Evolutionary conservation across 352 stramenopile genomes (phyloP).

Genomic region (Phytophthora macrochlamydospora): DNA sequence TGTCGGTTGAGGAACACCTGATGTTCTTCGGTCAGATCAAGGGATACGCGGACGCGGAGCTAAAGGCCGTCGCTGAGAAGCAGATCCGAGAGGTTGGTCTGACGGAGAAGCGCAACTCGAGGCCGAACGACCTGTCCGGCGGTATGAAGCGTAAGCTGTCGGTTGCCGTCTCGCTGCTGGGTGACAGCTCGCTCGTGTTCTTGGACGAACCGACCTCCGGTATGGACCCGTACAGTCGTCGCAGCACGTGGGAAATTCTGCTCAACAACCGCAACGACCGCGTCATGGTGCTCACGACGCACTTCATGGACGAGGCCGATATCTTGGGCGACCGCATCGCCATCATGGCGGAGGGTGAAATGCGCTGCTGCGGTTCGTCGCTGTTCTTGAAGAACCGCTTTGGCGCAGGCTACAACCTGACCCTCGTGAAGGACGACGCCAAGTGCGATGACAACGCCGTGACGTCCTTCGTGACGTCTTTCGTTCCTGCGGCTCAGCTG

Average conservation of each 20-base stretch:
- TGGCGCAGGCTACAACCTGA: slow-evolving; percentile 68
- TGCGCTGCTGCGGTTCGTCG: slow-evolving; percentile 65
- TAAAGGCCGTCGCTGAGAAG: slow-evolving; percentile 29
- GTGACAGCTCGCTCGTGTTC: slow-evolving; percentile 78
- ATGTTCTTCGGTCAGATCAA: slow-evolving; percentile 68
- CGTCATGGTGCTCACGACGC: slow-evolving; percentile 88
- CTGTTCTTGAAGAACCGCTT: slow-evolving; percentile 78
- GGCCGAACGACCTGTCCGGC: slow-evolving; percentile 59
- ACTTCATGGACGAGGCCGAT: slow-evolving; percentile 94
- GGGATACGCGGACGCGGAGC: slow-evolving; percentile 36
- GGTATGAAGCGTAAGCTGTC: slow-evolving; percentile 93
- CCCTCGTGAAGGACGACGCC: slow-evolving; percentile 52
- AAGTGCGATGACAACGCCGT: slow-evolving; percentile 29
- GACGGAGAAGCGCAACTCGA: slow-evolving; percentile 53
- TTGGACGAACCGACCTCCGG: slow-evolving; percentile 92
- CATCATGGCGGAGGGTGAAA: slow-evolving; percentile 79
- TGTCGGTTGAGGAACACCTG: slow-evolving; percentile 73
- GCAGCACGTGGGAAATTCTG: slow-evolving; percentile 91
- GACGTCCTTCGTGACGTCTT: slow-evolving; percentile 26
- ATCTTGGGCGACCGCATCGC: slow-evolving; percentile 78
- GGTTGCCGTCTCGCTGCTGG: slow-evolving; percentile 87
- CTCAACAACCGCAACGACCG: slow-evolving; percentile 46
- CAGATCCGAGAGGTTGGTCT: slow-evolving; percentile 59
- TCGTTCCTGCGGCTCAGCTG: slow-evolving; percentile 40
- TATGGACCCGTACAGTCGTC: slow-evolving; percentile 94